Conservation (phyloP, 768 basidiomycete genomes). For the Arthromyces matolae region DNA sequence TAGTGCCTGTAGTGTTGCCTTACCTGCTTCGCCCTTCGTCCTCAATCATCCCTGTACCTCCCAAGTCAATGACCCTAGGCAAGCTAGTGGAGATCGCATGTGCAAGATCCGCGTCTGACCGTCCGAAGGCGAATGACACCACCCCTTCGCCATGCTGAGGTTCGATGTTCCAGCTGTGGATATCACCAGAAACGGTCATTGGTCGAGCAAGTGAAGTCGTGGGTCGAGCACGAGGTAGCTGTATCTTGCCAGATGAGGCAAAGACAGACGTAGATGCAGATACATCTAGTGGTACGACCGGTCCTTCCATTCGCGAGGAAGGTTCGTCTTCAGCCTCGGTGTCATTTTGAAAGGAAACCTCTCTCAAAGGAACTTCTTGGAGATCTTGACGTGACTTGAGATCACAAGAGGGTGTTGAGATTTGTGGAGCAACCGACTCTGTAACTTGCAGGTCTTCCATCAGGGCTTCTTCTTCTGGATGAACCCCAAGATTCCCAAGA, state of each 20-base stretch:
- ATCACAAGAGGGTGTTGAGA: too few relatives aligned
- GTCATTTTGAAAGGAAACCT: too few relatives aligned
- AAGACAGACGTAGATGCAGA: neutral
- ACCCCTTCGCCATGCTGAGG: neutral
- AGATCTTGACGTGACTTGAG: too few relatives aligned
- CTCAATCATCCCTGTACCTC: neutral
- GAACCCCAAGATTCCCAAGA: too few relatives aligned
- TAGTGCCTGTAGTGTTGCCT: too few relatives aligned
- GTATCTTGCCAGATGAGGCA: neutral
- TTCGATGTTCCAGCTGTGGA: neutral
- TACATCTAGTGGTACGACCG: neutral
- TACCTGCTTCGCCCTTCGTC: neutral
- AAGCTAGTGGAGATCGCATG: slow-evolving; percentile 8
- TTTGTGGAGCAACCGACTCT: too few relatives aligned
- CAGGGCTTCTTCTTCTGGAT: too few relatives aligned
- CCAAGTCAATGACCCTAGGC: slow-evolving; percentile 3
- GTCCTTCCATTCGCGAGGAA: neutral
- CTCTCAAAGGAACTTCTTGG: too few relatives aligned
- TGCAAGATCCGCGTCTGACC: slow-evolving; percentile 5
- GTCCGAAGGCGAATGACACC: neutral
- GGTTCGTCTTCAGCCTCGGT: neutral
- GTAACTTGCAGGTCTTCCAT: too few relatives aligned
- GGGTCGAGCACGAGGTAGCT: neutral
- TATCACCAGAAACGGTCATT: neutral
- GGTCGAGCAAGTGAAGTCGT: neutral